Conservation (phyloP, 1,139 yeast genomes). For the Scheffersomyces quercinus region DNA sequence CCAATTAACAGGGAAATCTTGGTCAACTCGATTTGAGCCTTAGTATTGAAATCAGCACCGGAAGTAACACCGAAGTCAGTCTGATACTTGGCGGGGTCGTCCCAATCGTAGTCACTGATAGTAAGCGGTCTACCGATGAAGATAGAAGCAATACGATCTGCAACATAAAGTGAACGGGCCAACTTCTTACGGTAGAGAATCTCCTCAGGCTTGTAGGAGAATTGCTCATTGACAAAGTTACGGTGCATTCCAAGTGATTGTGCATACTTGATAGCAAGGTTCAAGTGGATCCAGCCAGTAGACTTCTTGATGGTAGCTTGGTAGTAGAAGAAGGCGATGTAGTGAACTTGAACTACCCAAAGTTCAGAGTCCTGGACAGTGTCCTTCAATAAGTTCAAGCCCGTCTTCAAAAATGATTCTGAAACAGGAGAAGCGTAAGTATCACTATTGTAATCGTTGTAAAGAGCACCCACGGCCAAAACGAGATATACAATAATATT, state of each 20-base stretch:
- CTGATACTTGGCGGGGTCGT: slow-evolving; percentile 13
- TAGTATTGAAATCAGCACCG: background rate
- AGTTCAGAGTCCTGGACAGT: slow-evolving; percentile 32
- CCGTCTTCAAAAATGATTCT: slow-evolving; percentile 27
- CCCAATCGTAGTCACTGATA: slow-evolving; percentile 24
- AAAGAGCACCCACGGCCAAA: slow-evolving; percentile 40
- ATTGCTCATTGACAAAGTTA: slow-evolving; percentile 22
- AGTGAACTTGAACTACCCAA: slow-evolving; percentile 42
- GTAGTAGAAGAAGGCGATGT: slow-evolving; percentile 35
- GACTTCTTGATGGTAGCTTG: slow-evolving; percentile 33
- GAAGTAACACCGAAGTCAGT: slow-evolving; percentile 25
- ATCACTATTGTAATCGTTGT: slow-evolving; percentile 6
- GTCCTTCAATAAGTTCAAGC: slow-evolving; percentile 22
- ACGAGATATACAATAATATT: slow-evolving; percentile 32
- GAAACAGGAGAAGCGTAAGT: slow-evolving; percentile 14
- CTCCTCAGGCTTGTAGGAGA: background rate
- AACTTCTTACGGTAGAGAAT: background rate
- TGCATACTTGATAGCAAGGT: slow-evolving; percentile 7
- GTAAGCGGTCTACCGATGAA: slow-evolving; percentile 40
- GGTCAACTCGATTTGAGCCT: slow-evolving; percentile 5
- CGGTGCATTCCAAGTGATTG: slow-evolving; percentile 15
- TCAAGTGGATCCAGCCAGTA: slow-evolving; percentile 33
- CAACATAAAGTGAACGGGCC: slow-evolving; percentile 29
- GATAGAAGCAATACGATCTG: slow-evolving; percentile 37
- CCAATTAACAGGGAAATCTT: slow-evolving; percentile 21